These are phyloP conservation scores for Aspergillus neoniger DNA, from an alignment of 2,329 filamentous ascomycete species.

Conservation along the genomic window DNA sequence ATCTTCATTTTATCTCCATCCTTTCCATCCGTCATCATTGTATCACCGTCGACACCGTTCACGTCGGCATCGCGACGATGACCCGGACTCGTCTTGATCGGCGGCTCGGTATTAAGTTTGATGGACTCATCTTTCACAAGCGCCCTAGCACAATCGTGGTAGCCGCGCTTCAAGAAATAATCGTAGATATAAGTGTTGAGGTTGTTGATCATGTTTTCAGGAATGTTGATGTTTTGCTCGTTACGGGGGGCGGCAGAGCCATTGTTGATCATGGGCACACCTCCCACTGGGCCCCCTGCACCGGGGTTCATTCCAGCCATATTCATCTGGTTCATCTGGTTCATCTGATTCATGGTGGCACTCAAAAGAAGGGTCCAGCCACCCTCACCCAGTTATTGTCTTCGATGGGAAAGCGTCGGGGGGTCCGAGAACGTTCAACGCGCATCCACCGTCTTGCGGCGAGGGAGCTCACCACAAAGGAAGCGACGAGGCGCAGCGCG, in stretches of 20 bases:
- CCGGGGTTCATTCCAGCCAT: constrained; percentile 60
- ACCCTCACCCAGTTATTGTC: constrained; percentile 36
- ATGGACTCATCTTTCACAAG: constrained; percentile 64
- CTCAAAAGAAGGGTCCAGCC: constrained; percentile 33
- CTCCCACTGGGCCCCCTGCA: constrained; percentile 58
- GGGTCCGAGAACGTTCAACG: constrained; percentile 23
- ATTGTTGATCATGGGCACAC: constrained; percentile 59
- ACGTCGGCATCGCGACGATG: constrained; percentile 68
- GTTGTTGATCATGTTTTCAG: constrained; percentile 42
- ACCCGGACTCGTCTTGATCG: constrained; percentile 69
- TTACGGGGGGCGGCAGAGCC: constrained; percentile 48
- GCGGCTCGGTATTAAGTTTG: constrained; percentile 58
- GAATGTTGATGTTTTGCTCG: constrained; percentile 41
- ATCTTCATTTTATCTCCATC: constrained; percentile 73
- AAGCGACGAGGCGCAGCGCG: constrained; percentile 28
- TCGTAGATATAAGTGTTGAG: constrained; percentile 70
- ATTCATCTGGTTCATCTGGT: constrained; percentile 60
- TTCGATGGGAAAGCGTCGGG: constrained; percentile 30
- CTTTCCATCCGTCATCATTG: constrained; percentile 82
- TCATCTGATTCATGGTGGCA: constrained; percentile 51
- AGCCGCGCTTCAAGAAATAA: constrained; percentile 79
- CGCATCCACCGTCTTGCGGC: constrained; percentile 36
- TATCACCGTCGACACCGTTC: constrained; percentile 71
- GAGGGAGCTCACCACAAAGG: constrained; percentile 24
- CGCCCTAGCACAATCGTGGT: constrained; percentile 79